Conservation (phyloP, 768 basidiomycete genomes). For the Podaxis pistillaris region DNA sequence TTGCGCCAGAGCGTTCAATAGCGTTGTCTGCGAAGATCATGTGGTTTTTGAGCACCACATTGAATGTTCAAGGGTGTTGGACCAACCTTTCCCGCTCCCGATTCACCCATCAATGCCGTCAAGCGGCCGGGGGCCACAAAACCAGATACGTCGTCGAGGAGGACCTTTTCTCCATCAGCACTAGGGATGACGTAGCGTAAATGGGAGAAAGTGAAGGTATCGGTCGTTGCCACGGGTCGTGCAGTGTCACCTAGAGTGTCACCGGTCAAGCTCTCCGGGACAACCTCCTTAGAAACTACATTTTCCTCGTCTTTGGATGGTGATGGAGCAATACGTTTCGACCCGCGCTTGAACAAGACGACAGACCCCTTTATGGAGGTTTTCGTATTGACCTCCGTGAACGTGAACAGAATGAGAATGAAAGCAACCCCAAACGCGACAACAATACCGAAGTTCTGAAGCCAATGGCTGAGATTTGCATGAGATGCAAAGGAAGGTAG, state of each 20-base stretch:
- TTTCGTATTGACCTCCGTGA: slow-evolving; percentile 46
- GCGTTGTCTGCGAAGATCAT: slow-evolving; percentile 40
- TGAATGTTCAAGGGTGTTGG: too few relatives aligned
- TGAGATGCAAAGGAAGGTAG: background rate
- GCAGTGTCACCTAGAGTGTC: too few relatives aligned
- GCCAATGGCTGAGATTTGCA: background rate
- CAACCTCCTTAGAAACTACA: slow-evolving; percentile 12
- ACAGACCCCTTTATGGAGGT: slow-evolving; percentile 38
- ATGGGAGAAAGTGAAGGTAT: slow-evolving; percentile 82
- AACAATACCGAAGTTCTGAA: slow-evolving; percentile 67
- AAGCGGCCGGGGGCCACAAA: slow-evolving; percentile 82
- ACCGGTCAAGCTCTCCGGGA: slow-evolving; percentile 20
- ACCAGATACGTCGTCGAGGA: slow-evolving; percentile 74
- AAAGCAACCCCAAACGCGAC: slow-evolving; percentile 65
- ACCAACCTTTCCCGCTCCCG: slow-evolving; percentile 37
- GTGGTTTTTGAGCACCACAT: too few relatives aligned
- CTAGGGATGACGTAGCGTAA: slow-evolving; percentile 69
- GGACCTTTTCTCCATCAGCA: slow-evolving; percentile 36
- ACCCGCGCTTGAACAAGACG: slow-evolving; percentile 65
- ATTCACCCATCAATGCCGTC: slow-evolving; percentile 74
- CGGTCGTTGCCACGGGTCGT: slow-evolving; percentile 27
- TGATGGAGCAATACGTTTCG: too few relatives aligned
- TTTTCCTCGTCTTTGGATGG: slow-evolving; percentile 21
- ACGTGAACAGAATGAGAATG: slow-evolving; percentile 49
- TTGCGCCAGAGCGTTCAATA: slow-evolving; percentile 57